A percentile compares a stretch with the other conserved stretches of the same genome.
Evolutionary conservation across 495 filamentous ascomycete genomes (phyloP).

Genomic region (Hyaloscypha variabilis): DNA sequence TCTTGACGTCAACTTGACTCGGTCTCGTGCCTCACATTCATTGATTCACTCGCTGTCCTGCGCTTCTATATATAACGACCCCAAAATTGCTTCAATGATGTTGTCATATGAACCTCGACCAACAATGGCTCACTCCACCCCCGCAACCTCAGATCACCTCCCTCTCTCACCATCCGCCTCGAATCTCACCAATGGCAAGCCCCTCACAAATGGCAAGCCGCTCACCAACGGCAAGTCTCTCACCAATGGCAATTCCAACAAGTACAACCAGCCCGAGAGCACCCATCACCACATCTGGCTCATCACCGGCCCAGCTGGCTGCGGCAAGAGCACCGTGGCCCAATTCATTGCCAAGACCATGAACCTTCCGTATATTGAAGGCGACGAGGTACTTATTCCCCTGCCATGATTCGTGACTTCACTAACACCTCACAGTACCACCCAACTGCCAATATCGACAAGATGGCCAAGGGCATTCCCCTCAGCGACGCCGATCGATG

Average conservation of each 20-base stretch:
- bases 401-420: not conserved
- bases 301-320: conserved; percentile 96
- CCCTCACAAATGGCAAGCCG: not conserved
- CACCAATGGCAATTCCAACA: conserved; percentile 4
- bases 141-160: conserved; percentile 23
- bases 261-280: conserved; percentile 18
- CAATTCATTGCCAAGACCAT: conserved; percentile 72
- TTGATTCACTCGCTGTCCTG: not conserved
- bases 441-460: conserved; percentile 80
- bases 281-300: conserved; percentile 87
- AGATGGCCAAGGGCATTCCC: conserved; percentile 87
- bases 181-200: conserved; percentile 9
- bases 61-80: not conserved
- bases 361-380: conserved; percentile 84
- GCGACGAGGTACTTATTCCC: conserved; percentile 78
- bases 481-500: conserved; percentile 95
- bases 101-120: conserved; percentile 31
- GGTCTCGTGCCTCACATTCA: conserved; percentile 11
- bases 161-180: conserved; percentile 11
- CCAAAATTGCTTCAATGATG: conserved; percentile 22
- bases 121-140: conserved; percentile 10
- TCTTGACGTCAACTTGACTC: conserved; percentile 1
- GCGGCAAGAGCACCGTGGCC: conserved; percentile 94
- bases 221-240: conserved; percentile 7
- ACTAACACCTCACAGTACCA: conserved; percentile 69